These are phyloP conservation scores for Botrytis fragariae DNA, from an alignment of 2,329 filamentous ascomycete genomes.

Conservation along the genomic window DNA sequence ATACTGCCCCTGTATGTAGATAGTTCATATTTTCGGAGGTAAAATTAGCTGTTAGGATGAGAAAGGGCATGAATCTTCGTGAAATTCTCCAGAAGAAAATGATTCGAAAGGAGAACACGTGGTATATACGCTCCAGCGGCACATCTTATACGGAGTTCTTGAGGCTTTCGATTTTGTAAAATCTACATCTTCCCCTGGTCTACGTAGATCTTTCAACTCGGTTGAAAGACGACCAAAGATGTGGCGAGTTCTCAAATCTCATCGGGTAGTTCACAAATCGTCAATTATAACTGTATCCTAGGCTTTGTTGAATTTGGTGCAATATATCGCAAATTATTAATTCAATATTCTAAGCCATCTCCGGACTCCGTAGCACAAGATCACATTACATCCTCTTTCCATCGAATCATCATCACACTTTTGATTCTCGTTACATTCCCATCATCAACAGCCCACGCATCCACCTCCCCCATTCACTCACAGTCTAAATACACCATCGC, in stretches of 20 bases:
- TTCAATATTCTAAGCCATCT: too few relatives aligned
- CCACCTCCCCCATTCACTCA: background rate
- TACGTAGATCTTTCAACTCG: background rate
- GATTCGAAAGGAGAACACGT: too few relatives aligned
- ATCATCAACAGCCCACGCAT: background rate
- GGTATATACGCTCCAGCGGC: fast-evolving
- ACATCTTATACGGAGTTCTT: background rate
- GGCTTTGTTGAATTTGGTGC: background rate
- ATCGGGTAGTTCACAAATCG: too few relatives aligned
- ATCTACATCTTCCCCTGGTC: background rate
- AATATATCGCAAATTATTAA: background rate
- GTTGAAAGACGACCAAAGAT: background rate
- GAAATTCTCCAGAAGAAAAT: background rate
- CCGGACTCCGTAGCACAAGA: background rate
- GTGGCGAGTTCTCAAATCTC: background rate
- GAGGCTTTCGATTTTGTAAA: background rate
- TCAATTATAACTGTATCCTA: background rate
- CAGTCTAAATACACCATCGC: background rate
- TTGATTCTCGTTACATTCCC: background rate
- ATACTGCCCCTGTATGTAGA: background rate
- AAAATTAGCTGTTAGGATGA: background rate
- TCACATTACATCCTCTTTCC: background rate
- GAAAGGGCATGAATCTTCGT: background rate
- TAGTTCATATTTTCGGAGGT: background rate
- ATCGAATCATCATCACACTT: background rate